Conservation (phyloP, 306 rosid species). For the Prunus dulcis region DNA sequence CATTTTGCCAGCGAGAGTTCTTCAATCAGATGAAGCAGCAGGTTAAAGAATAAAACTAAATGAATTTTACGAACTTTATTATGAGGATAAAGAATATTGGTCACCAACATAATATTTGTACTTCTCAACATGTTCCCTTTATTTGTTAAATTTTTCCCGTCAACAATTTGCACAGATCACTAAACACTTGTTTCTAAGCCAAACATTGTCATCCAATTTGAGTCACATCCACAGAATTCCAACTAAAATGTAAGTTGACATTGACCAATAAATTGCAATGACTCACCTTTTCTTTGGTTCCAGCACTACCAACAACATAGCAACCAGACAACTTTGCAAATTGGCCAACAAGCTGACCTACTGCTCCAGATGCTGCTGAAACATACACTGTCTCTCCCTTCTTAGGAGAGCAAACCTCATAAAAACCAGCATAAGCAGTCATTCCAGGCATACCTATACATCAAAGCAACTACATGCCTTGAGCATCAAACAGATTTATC, state of each 20-base stretch:
- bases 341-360: constrained; percentile 43
- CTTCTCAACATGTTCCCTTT: background rate
- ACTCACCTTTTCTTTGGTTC: constrained; percentile 31
- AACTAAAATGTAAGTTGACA: background rate
- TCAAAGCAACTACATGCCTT: background rate
- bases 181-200: background rate
- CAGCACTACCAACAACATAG: constrained; percentile 36
- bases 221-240: background rate
- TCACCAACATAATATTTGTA: background rate
- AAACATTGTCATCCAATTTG: background rate
- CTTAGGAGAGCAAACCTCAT: constrained; percentile 32
- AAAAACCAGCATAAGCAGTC: constrained; percentile 34
- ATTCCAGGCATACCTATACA: constrained; percentile 36
- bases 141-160: background rate
- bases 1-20: background rate
- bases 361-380: constrained; percentile 42
- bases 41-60: background rate
- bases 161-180: background rate
- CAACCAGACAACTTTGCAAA: constrained; percentile 35
- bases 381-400: constrained; percentile 32
- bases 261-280: background rate
- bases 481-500: background rate
- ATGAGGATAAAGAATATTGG: background rate
- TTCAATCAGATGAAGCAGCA: background rate
- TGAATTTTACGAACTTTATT: background rate